These are phyloP conservation scores for Fremontodendron californicum DNA, from an alignment of 345 rosid genomes.

Conservation along the genomic window DNA sequence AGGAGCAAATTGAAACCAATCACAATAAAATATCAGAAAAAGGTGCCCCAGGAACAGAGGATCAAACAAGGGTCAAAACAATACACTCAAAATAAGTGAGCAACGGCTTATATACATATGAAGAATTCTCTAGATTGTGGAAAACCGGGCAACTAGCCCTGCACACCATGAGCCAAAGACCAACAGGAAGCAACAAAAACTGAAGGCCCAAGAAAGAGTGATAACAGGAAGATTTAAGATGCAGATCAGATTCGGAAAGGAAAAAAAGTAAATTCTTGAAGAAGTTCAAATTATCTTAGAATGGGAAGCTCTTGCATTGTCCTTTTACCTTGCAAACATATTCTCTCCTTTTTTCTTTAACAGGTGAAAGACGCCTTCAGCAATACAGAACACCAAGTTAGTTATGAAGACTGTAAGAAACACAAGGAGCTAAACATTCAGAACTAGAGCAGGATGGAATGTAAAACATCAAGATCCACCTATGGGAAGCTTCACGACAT, in stretches of 20 bases:
- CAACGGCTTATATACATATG: background rate
- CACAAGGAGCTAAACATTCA: constrained; percentile 56
- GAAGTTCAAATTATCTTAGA: constrained; percentile 36
- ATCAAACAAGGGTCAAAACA: background rate
- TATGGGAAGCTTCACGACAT: constrained; percentile 69
- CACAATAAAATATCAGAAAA: background rate
- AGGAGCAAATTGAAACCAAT: background rate
- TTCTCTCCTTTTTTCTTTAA: constrained; percentile 90
- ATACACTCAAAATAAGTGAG: background rate
- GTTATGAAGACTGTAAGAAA: constrained; percentile 53
- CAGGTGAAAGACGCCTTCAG: constrained; percentile 96
- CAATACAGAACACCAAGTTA: constrained; percentile 83
- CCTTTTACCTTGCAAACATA: constrained; percentile 94
- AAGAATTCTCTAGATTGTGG: background rate
- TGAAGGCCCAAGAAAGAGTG: constrained; percentile 10
- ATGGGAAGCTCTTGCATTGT: constrained; percentile 45
- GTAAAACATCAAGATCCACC: constrained; percentile 84
- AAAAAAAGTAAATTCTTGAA: constrained; percentile 26
- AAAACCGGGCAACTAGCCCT: background rate
- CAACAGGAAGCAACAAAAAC: background rate
- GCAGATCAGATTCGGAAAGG: constrained; percentile 12
- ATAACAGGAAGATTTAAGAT: constrained; percentile 5
- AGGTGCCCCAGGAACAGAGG: background rate
- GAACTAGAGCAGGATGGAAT: constrained; percentile 52
- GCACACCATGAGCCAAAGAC: background rate